Conservation (phyloP, 2,329 filamentous ascomycete species). For the Fonsecaea monophora region DNA sequence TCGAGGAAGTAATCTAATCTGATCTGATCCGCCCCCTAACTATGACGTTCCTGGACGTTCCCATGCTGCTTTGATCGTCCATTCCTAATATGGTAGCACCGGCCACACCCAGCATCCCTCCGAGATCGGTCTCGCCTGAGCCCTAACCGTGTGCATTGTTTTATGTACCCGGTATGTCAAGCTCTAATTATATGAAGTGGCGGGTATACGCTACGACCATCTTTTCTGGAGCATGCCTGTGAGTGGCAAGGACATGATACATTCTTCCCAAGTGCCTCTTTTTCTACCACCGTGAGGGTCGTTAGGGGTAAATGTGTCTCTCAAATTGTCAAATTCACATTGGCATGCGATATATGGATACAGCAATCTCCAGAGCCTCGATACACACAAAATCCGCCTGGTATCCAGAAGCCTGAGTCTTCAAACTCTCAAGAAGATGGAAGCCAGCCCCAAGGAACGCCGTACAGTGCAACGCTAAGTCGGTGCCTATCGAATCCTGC, state of each 20-base stretch:
- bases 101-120: neutral
- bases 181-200: neutral
- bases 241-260: neutral
- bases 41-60: neutral
- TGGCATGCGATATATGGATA: neutral
- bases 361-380: slow-evolving; percentile 1
- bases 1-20: neutral
- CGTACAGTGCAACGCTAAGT: slow-evolving; percentile 13
- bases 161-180: neutral
- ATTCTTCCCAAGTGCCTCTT: neutral
- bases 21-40: neutral
- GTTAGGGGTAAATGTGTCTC: neutral
- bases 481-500: neutral
- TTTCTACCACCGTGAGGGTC: neutral
- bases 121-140: slow-evolving; percentile 3
- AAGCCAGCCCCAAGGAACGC: slow-evolving; percentile 9
- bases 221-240: neutral
- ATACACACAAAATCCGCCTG: neutral
- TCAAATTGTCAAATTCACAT: neutral
- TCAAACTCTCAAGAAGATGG: slow-evolving; percentile 1
- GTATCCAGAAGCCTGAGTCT: neutral
- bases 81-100: neutral
- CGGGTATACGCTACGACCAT: neutral
- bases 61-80: neutral
- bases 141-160: neutral